Base-by-base conservation (phyloP, 2,329 filamentous ascomycete species). In the Sporothrix pseudoabietina region DNA sequence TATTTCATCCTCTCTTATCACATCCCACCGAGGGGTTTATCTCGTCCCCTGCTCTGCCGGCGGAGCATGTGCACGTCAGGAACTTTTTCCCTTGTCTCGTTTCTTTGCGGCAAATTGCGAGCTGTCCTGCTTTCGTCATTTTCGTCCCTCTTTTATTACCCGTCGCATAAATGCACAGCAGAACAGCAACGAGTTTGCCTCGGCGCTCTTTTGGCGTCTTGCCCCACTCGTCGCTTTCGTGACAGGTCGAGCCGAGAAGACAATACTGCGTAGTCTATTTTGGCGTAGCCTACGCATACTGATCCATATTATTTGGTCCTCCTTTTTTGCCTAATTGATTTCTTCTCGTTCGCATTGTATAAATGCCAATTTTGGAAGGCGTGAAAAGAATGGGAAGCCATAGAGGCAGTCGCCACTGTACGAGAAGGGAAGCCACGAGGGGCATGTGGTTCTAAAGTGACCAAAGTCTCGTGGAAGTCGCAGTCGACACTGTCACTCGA, bases 201-300 rank as follows among this genome's bases (percentile, higher is more conserved):
- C 35, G 35, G 41, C 41, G 8, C 41, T 54, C 22, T 54, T 54
- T 26, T 19, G 10, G 16, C 32, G 57, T 14, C 4, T 9, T 16
- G 57, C 30, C n/a, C 47, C 44, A 32, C 8, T 39, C 61, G 44
- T 54, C 47, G 44, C 65, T 52, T 54, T 69, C 65, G 65, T 69
- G 30, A 54, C 65, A 69, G 65, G 44, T 54, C 44, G 65, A 54
- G 47, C 65, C 65, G 65, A 69, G 47, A n/a, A 7, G 14, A 44
- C 47, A 26, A 41, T 52, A 52, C 16, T 19, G 47, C 16, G 12
- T 35, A 35, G 12, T 49, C 14, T 14, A 5, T 16, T 49, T 49
- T 49, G 41, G 41, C 41, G 9, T 10, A 3, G 12, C 41, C 9
- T 44, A 9, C 8, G 35, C 35, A 5, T 35, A 8, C 8, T 44